Evolutionary conservation across 2,329 filamentous ascomycete species (phyloP).

Genomic region (Apiospora arundinis): DNA sequence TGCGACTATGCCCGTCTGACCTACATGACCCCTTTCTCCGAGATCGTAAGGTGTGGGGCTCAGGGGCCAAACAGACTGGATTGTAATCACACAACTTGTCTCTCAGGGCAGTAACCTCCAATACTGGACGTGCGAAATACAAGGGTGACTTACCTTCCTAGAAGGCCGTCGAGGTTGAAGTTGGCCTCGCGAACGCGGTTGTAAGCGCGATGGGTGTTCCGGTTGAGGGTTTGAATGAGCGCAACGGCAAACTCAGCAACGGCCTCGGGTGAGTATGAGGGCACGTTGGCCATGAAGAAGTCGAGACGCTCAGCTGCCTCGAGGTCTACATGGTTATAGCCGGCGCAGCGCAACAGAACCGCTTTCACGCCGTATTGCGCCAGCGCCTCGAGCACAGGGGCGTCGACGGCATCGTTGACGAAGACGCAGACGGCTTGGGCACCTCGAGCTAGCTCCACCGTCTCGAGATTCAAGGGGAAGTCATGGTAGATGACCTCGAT

Average conservation of each 20-base stretch:
- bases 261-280: constrained; percentile 71
- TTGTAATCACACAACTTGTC: not conserved
- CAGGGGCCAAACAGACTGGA: not conserved
- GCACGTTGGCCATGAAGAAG: constrained; percentile 70
- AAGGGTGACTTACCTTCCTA: constrained; percentile 49
- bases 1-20: not conserved
- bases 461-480: constrained; percentile 61
- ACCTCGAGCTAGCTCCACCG: constrained; percentile 58
- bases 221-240: constrained; percentile 70
- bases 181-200: constrained; percentile 73
- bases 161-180: constrained; percentile 69
- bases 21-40: not conserved
- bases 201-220: constrained; percentile 71
- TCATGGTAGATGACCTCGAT: constrained; percentile 64
- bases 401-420: constrained; percentile 67
- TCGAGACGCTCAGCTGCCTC: constrained; percentile 57
- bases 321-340: constrained; percentile 72
- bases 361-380: constrained; percentile 57
- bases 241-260: constrained; percentile 75
- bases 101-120: not conserved
- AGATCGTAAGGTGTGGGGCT: not conserved
- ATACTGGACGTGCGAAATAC: not conserved
- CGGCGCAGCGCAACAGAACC: constrained; percentile 70
- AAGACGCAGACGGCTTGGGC: constrained; percentile 69
- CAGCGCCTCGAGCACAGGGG: constrained; percentile 57